Evolutionary conservation across 768 basidiomycete species (phyloP), one percentile per base, ranked within the genome.

Genomic region (Kwoniella pini): DNA sequence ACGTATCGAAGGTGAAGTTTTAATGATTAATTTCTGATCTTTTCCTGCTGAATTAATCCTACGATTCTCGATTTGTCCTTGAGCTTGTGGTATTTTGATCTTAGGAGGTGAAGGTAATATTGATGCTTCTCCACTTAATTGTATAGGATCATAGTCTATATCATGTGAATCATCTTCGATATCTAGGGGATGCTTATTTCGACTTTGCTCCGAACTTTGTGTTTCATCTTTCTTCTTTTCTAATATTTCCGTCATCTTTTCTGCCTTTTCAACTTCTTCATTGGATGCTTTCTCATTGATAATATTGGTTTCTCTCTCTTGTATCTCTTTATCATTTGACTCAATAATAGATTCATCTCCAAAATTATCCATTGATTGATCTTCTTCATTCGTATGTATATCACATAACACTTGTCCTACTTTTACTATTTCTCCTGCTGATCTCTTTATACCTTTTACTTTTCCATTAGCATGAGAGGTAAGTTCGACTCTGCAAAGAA

Each of bases 331-430:
- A n/a, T n/a, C n/a, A n/a, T n/a, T n/a, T n/a, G n/a, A n/a, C n/a
- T n/a, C n/a, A n/a, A n/a, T n/a, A n/a, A n/a, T n/a, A n/a, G n/a
- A n/a, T n/a, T n/a, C n/a, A n/a, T n/a, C 6, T 24, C 24, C 31
- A 56, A 3, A 44, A 17, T 21, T 24, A 15, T 21, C 31, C 54
- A 3, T 27, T 24, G 45, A 28, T 22, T 28, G 31, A 17, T 42
- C 28, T n/a, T 60, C 64, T 4, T 51, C 65, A 1, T 50, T 62
- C 9, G 60, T 67, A 15, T 60, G n/a, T 11, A 75, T 75, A 21
- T 69, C 67, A 52, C 74, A 75, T 7, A 75, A 26, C 1, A 58
- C 59, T 44, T 72, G 64, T 1, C 74, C 74, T 6, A 75, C 74
- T 55, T 67, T 65, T 30, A 69, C 58, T 12, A 57, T 65, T 26